These are phyloP conservation scores for Clarireedia sp. DNA, from an alignment of 2,329 filamentous ascomycete species.

Conservation along the genomic window DNA sequence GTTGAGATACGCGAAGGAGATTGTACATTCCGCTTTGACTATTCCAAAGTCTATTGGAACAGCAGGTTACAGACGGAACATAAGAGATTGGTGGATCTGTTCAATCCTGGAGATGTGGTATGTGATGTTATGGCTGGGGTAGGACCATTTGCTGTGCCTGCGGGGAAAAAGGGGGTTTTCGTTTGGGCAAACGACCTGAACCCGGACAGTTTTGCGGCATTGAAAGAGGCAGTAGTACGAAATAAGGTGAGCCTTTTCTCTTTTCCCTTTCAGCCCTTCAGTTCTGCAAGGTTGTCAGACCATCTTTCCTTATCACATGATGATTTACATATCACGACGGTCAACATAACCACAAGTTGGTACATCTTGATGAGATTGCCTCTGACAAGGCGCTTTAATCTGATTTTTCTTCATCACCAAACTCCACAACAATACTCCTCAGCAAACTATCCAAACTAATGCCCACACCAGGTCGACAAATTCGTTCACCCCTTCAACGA, in stretches of 20 bases:
- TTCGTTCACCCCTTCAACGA: constrained; percentile 75
- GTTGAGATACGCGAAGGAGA: constrained; percentile 75
- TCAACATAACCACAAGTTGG: constrained; percentile 18
- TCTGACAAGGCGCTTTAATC: constrained; percentile 16
- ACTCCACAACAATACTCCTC: too few species aligned
- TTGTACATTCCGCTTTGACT: constrained; percentile 89
- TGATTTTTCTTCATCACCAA: constrained; percentile 1
- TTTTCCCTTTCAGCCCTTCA: background rate
- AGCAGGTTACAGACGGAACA: constrained; percentile 86
- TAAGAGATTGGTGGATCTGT: constrained; percentile 65
- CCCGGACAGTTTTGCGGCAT: constrained; percentile 70
- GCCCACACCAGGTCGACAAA: constrained; percentile 41
- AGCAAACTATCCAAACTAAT: constrained; percentile 9
- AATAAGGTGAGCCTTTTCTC: constrained; percentile 60
- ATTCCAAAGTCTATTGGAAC: constrained; percentile 97
- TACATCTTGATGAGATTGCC: constrained; percentile 13
- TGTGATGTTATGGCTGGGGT: constrained; percentile 98
- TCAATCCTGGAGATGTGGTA: constrained; percentile 78
- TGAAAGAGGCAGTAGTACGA: constrained; percentile 59
- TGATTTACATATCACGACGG: constrained; percentile 20
- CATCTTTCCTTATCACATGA: constrained; percentile 5
- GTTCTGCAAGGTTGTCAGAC: background rate
- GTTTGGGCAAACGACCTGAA: constrained; percentile 98
- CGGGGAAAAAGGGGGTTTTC: constrained; percentile 82
- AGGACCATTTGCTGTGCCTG: constrained; percentile 87